Conservation (phyloP, 805 yeast genomes). For the Ogataea paradorogensis region DNA sequence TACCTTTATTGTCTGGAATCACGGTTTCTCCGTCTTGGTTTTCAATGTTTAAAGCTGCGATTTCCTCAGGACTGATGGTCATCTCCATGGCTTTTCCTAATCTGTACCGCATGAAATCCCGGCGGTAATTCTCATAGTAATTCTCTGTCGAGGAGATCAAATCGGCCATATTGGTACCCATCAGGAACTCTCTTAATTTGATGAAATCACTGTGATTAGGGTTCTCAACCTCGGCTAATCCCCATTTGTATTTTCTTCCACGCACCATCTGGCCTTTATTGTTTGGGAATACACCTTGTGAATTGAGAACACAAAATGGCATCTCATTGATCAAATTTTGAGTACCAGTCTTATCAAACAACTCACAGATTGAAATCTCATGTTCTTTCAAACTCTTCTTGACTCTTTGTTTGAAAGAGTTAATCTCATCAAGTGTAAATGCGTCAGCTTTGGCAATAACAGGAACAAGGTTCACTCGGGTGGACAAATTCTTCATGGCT, state of each 20-base stretch:
- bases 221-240: slow-evolving; percentile 79
- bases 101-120: slow-evolving; percentile 44
- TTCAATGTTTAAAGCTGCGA: slow-evolving; percentile 20
- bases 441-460: slow-evolving; percentile 80
- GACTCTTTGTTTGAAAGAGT: slow-evolving; percentile 50
- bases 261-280: slow-evolving; percentile 50
- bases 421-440: slow-evolving; percentile 55
- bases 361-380: slow-evolving; percentile 57
- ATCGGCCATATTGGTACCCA: slow-evolving; percentile 74
- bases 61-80: slow-evolving; percentile 20
- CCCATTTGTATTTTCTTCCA: slow-evolving; percentile 85
- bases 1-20: slow-evolving; percentile 26
- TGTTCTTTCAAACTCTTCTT: slow-evolving; percentile 50
- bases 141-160: slow-evolving; percentile 71
- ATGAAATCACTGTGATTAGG: slow-evolving; percentile 73
- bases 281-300: slow-evolving; percentile 47
- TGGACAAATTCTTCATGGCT: slow-evolving; percentile 66
- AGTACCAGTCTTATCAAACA: slow-evolving; percentile 36
- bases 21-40: slow-evolving; percentile 20
- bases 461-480: slow-evolving; percentile 78
- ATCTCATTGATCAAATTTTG: slow-evolving; percentile 39
- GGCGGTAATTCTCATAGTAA: slow-evolving; percentile 71
- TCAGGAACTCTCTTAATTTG: slow-evolving; percentile 58
- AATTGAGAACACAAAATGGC: slow-evolving; percentile 74
- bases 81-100: slow-evolving; percentile 30